Percentiles rank a stretch among this genome's conserved stretches.
phyloP scores from a whole-genome alignment of 345 rosid genomes.

The Excoecaria cochinchinensis region DNA sequence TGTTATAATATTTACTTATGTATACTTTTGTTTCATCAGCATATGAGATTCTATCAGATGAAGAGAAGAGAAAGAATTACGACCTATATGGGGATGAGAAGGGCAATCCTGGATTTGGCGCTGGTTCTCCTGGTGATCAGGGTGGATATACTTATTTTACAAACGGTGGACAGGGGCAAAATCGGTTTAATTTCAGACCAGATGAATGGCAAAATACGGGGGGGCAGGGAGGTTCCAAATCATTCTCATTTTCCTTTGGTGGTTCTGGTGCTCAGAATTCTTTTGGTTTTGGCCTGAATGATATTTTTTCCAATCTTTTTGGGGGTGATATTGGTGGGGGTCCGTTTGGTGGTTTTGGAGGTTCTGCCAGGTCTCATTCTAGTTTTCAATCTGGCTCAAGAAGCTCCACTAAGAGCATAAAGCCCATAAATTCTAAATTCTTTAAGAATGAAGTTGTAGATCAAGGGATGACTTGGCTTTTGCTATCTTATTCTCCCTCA shows the following conservation, averaged over 20 bases:
- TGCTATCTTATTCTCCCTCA: slow-evolving; percentile 56
- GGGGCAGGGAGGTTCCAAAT: slow-evolving; percentile 60
- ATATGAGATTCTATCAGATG: slow-evolving; percentile 86
- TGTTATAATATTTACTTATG: slow-evolving; percentile 3
- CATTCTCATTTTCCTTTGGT: slow-evolving; percentile 75
- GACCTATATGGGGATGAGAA: slow-evolving; percentile 87
- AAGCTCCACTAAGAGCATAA: slow-evolving; percentile 44
- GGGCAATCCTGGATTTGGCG: slow-evolving; percentile 75
- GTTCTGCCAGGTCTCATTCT: slow-evolving; percentile 38
- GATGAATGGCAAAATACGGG: slow-evolving; percentile 76
- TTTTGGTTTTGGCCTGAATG: slow-evolving; percentile 63
- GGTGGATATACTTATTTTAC: slow-evolving; percentile 61
- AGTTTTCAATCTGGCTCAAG: slow-evolving; percentile 46
- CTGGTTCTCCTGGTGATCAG: slow-evolving; percentile 60
- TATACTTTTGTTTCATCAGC: slow-evolving; percentile 48
- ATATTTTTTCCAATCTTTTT: slow-evolving; percentile 60
- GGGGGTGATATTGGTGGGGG: slow-evolving; percentile 44
- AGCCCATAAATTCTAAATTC: slow-evolving; percentile 45
- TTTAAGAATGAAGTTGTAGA: slow-evolving; percentile 63
- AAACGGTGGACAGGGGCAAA: slow-evolving; percentile 56
- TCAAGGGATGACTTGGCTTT: slow-evolving; percentile 90
- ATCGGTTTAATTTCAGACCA: slow-evolving; percentile 53
- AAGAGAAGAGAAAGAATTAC: slow-evolving; percentile 83
- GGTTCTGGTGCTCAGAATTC: slow-evolving; percentile 51
- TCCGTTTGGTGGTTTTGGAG: slow-evolving; percentile 57